Percentiles rank a stretch among this genome's conserved stretches.
Evolutionary conservation across 129 eudicot species (phyloP).

Genomic region (Helichrysum umbraculigerum): DNA sequence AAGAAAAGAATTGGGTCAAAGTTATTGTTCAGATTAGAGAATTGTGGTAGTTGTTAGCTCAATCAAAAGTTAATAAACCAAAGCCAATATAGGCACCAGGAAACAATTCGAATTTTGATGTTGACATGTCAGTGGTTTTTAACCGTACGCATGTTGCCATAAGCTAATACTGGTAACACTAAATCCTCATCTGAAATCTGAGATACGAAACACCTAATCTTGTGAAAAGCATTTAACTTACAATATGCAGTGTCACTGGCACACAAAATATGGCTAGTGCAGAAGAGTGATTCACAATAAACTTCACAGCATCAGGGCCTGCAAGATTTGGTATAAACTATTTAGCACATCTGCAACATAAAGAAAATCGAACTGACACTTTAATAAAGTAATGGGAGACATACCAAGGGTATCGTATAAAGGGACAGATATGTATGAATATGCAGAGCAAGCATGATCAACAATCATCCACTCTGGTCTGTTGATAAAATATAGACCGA

Average conservation of each 20-base stretch:
- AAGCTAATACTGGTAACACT: background rate
- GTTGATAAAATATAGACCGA: conserved; percentile 78
- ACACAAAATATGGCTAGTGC: conserved; percentile 86
- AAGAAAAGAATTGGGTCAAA: background rate
- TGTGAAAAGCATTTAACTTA: conserved; percentile 38
- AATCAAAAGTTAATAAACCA: background rate
- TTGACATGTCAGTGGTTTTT: too few relatives aligned
- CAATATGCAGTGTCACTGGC: conserved; percentile 62
- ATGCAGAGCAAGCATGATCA: conserved; percentile 89
- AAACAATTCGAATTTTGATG: too few relatives aligned
- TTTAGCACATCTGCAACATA: conserved; percentile 6
- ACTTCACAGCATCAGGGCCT: conserved; percentile 96
- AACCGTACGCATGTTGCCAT: too few relatives aligned
- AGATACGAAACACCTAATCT: conserved; percentile 1
- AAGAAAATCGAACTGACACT: background rate
- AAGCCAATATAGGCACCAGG: background rate
- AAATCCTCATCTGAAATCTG: background rate
- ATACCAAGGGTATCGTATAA: conserved; percentile 80
- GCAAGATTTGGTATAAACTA: conserved; percentile 25
- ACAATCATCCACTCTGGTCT: conserved; percentile 82
- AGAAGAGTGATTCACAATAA: conserved; percentile 77
- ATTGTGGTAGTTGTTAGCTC: background rate
- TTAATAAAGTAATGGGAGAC: conserved; percentile 22
- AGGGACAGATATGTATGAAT: conserved; percentile 76
- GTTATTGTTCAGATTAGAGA: background rate